Conservation (phyloP, 2,329 filamentous ascomycete species). For the Elsinoe necatrix region DNA sequence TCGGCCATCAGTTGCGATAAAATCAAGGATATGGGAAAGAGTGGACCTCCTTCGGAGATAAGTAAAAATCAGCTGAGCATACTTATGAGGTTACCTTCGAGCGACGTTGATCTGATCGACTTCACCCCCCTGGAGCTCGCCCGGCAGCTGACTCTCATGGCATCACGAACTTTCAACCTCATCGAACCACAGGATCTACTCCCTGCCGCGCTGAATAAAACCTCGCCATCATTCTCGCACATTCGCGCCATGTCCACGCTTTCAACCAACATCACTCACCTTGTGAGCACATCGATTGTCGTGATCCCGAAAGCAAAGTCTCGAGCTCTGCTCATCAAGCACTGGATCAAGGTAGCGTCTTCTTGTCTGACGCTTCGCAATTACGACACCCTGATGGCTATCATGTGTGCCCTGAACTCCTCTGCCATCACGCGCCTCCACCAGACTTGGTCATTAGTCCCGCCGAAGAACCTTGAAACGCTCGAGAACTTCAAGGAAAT, state of each 20-base stretch:
- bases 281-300: slow-evolving; percentile 89
- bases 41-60: slow-evolving; percentile 32
- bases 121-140: slow-evolving; percentile 88
- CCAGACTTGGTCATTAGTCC: slow-evolving; percentile 86
- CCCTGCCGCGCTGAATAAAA: slow-evolving; percentile 87
- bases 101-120: slow-evolving; percentile 66
- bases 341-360: slow-evolving; percentile 92
- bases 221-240: slow-evolving; percentile 69
- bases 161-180: slow-evolving; percentile 82
- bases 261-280: slow-evolving; percentile 83
- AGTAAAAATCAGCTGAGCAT: slow-evolving; percentile 67
- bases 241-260: slow-evolving; percentile 90
- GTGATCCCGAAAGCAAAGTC: slow-evolving; percentile 86
- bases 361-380: slow-evolving; percentile 86
- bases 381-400: slow-evolving; percentile 94
- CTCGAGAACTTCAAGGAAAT: slow-evolving; percentile 73
- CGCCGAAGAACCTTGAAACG: slow-evolving; percentile 69
- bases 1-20: neutral
- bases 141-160: slow-evolving; percentile 83
- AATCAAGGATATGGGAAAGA: neutral
- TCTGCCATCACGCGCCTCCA: slow-evolving; percentile 82
- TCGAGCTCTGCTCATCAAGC: slow-evolving; percentile 81
- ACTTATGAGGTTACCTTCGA: slow-evolving; percentile 56
- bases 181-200: slow-evolving; percentile 89
- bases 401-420: slow-evolving; percentile 87